Percentiles rank a stretch among this genome's conserved stretches.
Conservation (phyloP, 805 yeast genomes). For the Barnettozyma sp. region DNA sequence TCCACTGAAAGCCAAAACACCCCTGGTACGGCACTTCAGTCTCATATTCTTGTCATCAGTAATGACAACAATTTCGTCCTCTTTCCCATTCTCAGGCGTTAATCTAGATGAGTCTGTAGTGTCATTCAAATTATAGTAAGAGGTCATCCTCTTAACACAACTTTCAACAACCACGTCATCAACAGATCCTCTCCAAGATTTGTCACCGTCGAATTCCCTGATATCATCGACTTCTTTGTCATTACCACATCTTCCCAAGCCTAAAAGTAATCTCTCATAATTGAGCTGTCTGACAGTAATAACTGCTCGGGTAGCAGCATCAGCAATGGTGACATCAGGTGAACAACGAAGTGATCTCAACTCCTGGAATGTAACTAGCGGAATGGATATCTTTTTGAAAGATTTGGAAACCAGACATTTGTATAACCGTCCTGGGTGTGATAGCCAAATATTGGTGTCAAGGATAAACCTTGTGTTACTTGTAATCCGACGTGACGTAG, state of each 20-base stretch:
- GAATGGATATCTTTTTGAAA: constrained; percentile 50
- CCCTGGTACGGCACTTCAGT: constrained; percentile 52
- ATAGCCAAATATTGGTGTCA: constrained; percentile 77
- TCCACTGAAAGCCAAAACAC: constrained; percentile 48
- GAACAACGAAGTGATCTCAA: constrained; percentile 63
- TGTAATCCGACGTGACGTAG: constrained; percentile 10
- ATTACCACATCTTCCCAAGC: constrained; percentile 41
- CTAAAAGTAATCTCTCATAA: constrained; percentile 39
- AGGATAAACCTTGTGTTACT: constrained; percentile 46
- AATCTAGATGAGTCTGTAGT: neutral
- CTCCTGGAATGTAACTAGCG: constrained; percentile 74
- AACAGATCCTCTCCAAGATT: constrained; percentile 64
- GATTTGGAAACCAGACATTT: constrained; percentile 58
- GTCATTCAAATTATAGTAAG: constrained; percentile 5
- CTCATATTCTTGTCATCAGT: constrained; percentile 75
- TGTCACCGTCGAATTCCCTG: constrained; percentile 64
- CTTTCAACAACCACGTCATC: constrained; percentile 57
- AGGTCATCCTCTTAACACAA: constrained; percentile 22
- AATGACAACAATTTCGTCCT: constrained; percentile 40
- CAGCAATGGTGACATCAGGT: constrained; percentile 65
- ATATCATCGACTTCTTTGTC: constrained; percentile 68
- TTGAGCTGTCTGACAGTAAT: constrained; percentile 65
- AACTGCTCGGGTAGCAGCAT: constrained; percentile 76
- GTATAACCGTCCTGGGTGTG: constrained; percentile 70
- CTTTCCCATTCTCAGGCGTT: neutral